Base-by-base conservation (phyloP, 495 filamentous ascomycete species). In the Aspergillus bridgeri region DNA sequence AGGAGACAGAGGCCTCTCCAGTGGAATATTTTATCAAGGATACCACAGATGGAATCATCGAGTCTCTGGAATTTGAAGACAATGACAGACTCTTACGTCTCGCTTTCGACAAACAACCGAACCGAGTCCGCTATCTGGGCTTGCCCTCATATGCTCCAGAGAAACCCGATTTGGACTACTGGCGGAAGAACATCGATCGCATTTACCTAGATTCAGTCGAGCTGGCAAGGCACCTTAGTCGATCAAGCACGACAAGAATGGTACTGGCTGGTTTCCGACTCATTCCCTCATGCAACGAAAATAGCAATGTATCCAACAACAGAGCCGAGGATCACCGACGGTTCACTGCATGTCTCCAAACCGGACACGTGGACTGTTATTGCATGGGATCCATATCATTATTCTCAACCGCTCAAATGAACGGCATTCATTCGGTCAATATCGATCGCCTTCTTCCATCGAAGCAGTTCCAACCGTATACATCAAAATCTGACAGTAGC, bases 71-170 rank as follows among this genome's bases (percentile, higher is more conserved):
- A 54, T 66, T 66, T 45, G 54, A 49, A 6, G 60, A 66, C 7
- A 46, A 61, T 38, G 60, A 63, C 25, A 58, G 48, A 2, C 56
- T 66, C 17, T 60, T 66, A 22, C 64, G 64, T 23, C 55, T 66
- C 2, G 43, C 19, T 3, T 54, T 63, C 51, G 48, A 17, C 22
- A 53, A 56, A 15, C 54, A 53, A 33, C 50, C 57, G 4, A 57
- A 22, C 23, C 64, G 64, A 42, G 60, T 63, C 9, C 60, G 55
- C 13, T 63, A 63, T 53, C 44, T 66, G 2, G 64, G 64, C 60
- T 60, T 21, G 17, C 9, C 29, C 19, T 43, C 23, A 38, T 43
- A 45, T 18, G 9, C 17, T n/a, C 1, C 23, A 38, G 33, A 38
- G 13, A 27, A 43, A 15, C 19, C 53, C 6, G 46, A 48, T 25